Conservation (phyloP, 2,329 filamentous ascomycete species). For the Apiospora saccharicola region DNA sequence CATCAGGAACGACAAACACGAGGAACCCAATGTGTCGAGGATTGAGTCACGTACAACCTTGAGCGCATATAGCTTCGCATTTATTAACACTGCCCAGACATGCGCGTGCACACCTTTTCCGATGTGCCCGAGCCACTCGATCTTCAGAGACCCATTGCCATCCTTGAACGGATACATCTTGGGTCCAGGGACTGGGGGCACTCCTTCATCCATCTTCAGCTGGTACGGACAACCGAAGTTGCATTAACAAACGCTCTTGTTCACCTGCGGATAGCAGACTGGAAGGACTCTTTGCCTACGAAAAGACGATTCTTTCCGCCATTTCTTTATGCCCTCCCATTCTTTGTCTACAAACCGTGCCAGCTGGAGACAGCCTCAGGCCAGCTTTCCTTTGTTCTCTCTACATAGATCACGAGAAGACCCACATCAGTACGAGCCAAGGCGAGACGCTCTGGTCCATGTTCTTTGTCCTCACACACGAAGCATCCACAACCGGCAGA, state of each 20-base stretch:
- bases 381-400: background rate
- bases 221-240: background rate
- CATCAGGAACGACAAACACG: background rate
- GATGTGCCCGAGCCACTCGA: background rate
- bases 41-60: conserved; percentile 3
- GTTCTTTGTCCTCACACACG: background rate
- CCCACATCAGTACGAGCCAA: background rate
- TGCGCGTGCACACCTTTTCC: background rate
- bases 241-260: background rate
- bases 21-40: background rate
- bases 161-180: conserved; percentile 18
- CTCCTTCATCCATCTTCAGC: background rate
- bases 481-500: no score
- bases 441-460: background rate
- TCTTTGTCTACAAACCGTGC: background rate
- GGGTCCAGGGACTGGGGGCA: conserved; percentile 22
- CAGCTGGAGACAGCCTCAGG: background rate
- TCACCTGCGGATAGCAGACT: background rate
- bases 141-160: background rate
- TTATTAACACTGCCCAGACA: conserved; percentile 20
- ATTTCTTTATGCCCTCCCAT: background rate
- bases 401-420: background rate
- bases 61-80: conserved; percentile 24
- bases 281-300: background rate
- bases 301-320: background rate